Evolutionary conservation across 2,329 filamentous ascomycete species (phyloP).

Genomic region (Hymenoscyphus linearis): DNA sequence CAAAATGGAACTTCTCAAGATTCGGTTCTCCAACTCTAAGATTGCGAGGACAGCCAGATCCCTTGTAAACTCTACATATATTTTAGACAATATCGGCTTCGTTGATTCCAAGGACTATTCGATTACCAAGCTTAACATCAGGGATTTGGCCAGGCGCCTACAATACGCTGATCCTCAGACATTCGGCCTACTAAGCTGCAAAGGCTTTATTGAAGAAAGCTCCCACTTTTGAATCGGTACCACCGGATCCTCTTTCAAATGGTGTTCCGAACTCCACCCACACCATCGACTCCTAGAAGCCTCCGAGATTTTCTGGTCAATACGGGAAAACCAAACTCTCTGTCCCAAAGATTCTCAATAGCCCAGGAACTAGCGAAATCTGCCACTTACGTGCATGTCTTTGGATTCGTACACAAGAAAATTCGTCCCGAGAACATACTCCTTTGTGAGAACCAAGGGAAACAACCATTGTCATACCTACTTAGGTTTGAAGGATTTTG

Average conservation of each 20-base stretch:
- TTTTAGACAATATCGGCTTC: background rate
- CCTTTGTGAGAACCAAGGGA: background rate
- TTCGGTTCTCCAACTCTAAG: background rate
- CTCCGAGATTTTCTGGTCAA: background rate
- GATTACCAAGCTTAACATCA: background rate
- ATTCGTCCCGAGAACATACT: background rate
- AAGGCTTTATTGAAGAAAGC: background rate
- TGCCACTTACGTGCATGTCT: background rate
- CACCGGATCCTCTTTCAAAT: background rate
- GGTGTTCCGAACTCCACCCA: background rate
- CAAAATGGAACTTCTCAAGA: background rate
- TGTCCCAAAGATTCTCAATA: background rate
- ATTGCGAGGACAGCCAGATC: background rate
- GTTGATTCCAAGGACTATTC: background rate
- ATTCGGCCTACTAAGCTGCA: background rate
- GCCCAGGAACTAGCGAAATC: background rate
- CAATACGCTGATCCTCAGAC: background rate
- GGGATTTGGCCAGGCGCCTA: background rate
- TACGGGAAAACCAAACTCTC: background rate
- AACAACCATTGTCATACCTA: background rate
- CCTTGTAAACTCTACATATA: background rate
- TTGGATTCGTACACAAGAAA: background rate
- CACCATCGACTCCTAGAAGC: background rate
- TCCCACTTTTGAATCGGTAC: background rate
- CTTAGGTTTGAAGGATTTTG: background rate